Conservation (phyloP, 331 rosid species). For the Stylosanthes scabra region DNA sequence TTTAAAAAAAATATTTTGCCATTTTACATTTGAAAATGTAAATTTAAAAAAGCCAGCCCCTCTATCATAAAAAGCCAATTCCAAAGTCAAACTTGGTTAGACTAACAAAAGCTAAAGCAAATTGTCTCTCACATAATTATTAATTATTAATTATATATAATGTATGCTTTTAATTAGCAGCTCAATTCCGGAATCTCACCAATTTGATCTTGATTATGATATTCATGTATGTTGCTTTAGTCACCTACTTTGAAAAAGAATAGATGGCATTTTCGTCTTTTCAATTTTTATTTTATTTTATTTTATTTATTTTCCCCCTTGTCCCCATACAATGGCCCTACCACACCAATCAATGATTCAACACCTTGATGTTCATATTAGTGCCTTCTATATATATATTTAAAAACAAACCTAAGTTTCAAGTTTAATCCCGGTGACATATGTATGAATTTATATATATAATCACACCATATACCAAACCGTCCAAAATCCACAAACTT, state of each 20-base stretch:
- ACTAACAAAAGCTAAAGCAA: conserved; percentile 35
- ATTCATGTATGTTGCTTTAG: conserved; percentile 45
- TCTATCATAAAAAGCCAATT: conserved; percentile 40
- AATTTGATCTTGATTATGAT: conserved; percentile 43
- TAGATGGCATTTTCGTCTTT: conserved; percentile 36
- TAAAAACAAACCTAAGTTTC: conserved; percentile 31
- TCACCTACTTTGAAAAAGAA: conserved; percentile 78
- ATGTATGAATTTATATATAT: not conserved
- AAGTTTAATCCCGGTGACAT: conserved; percentile 37
- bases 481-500: conserved; percentile 48
- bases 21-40: too few species aligned
- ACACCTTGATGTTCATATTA: conserved; percentile 27
- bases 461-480: conserved; percentile 41
- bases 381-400: conserved; percentile 24
- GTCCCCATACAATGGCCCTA: conserved; percentile 39
- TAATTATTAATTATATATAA: conserved; percentile 1
- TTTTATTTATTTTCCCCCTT: conserved; percentile 31
- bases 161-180: conserved; percentile 6
- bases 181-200: conserved; percentile 36
- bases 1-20: too few species aligned
- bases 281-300: not conserved
- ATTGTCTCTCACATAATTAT: not conserved
- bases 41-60: conserved; percentile 37
- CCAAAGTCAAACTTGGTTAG: conserved; percentile 55
- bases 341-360: conserved; percentile 53